Percentiles rank a stretch among this genome's conserved stretches.
Conservation (phyloP, 768 basidiomycete species). For the Boletus reticulatus region DNA sequence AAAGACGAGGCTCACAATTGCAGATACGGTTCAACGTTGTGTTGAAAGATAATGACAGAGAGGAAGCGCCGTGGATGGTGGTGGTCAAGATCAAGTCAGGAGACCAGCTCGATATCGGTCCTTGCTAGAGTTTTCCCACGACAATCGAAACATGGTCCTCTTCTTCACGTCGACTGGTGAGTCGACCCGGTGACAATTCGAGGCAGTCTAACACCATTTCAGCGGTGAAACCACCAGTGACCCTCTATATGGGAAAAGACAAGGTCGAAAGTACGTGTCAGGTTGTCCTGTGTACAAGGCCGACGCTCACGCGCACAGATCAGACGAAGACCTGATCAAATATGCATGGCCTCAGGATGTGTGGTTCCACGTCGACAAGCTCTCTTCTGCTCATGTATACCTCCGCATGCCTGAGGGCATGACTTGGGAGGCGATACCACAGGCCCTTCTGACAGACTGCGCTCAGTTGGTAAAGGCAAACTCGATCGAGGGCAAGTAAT, state of each 20-base stretch:
- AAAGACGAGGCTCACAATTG: background rate
- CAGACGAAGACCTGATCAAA: conserved; percentile 94
- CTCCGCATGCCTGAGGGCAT: conserved; percentile 83
- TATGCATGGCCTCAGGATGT: conserved; percentile 88
- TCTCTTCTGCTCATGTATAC: conserved; percentile 96
- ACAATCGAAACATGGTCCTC: conserved; percentile 46
- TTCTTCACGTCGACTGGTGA: conserved; percentile 58
- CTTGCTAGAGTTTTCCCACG: conserved; percentile 1
- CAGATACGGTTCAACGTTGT: background rate
- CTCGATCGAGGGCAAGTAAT: conserved; percentile 75
- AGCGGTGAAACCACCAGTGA: conserved; percentile 65
- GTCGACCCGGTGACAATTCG: background rate
- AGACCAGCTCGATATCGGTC: background rate
- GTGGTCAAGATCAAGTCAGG: background rate
- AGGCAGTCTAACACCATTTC: background rate
- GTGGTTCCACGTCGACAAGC: conserved; percentile 98
- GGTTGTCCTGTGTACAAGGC: background rate
- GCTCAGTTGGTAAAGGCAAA: conserved; percentile 98
- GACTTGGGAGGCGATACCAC: conserved; percentile 86
- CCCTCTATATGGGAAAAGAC: conserved; percentile 94
- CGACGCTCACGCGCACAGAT: conserved; percentile 21
- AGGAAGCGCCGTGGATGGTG: background rate
- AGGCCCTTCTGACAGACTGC: conserved; percentile 74
- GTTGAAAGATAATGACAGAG: too few relatives aligned
- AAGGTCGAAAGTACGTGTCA: conserved; percentile 83